Conservation (phyloP, 495 filamentous ascomycete genomes). For the Corynascus novoguineensis region DNA sequence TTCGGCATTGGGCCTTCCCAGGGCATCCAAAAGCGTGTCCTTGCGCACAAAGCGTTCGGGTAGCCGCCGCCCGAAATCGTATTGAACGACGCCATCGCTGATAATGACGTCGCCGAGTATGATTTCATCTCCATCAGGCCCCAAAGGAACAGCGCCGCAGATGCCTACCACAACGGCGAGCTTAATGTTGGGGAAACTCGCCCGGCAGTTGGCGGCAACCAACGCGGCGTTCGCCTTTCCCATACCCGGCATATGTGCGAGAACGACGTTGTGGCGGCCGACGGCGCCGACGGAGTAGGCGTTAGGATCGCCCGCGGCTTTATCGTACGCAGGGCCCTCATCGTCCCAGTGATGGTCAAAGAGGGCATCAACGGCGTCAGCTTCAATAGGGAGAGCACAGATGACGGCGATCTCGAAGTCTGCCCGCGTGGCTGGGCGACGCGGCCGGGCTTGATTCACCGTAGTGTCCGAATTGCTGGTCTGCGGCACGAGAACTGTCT, state of each 20-base stretch:
- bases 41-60: constrained; percentile 31
- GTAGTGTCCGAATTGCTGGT: constrained; percentile 35
- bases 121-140: constrained; percentile 3
- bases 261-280: constrained; percentile 34
- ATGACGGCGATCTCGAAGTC: constrained; percentile 18
- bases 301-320: constrained; percentile 21
- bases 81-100: no score
- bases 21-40: constrained; percentile 25
- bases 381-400: constrained; percentile 16
- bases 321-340: constrained; percentile 10
- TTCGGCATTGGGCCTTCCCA: constrained; percentile 27
- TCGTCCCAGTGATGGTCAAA: constrained; percentile 25
- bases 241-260: constrained; percentile 30
- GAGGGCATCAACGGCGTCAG: constrained; percentile 28
- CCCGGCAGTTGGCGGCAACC: constrained; percentile 23
- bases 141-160: constrained; percentile 26
- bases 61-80: constrained; percentile 12
- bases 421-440: not conserved
- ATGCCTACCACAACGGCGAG: constrained; percentile 29
- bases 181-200: constrained; percentile 28
- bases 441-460: constrained; percentile 16
- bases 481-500: constrained; percentile 21
- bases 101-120: constrained; percentile 45
- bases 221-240: constrained; percentile 30
- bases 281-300: no score